Conservation (phyloP, 495 filamentous ascomycete genomes). For the Annulohypoxylon bovei region DNA sequence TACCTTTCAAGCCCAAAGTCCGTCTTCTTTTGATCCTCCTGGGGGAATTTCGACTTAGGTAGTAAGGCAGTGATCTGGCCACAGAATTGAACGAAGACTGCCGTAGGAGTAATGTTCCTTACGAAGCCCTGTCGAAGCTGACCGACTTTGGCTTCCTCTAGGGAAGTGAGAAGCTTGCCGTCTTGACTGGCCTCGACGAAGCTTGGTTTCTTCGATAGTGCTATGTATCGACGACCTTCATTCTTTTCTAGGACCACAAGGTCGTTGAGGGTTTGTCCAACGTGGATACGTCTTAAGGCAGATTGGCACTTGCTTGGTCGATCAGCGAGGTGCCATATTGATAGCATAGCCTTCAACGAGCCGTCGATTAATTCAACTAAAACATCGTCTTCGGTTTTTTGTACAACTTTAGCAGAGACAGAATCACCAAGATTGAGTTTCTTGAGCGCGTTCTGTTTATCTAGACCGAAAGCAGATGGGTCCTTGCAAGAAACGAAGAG, state of each 20-base stretch:
- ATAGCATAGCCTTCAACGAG: slow-evolving; percentile 77
- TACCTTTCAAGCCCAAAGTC: slow-evolving; percentile 79
- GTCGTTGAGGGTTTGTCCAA: slow-evolving; percentile 82
- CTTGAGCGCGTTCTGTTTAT: slow-evolving; percentile 78
- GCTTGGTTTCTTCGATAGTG: slow-evolving; percentile 80
- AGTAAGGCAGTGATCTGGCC: slow-evolving; percentile 80
- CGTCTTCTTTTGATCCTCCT: slow-evolving; percentile 70
- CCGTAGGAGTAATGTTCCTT: slow-evolving; percentile 78
- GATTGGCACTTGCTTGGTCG: slow-evolving; percentile 77
- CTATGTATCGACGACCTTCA: slow-evolving; percentile 74
- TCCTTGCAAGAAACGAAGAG: slow-evolving; percentile 95
- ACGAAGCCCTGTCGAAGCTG: slow-evolving; percentile 81
- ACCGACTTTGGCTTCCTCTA: slow-evolving; percentile 76
- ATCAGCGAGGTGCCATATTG: slow-evolving; percentile 82
- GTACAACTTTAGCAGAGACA: slow-evolving; percentile 80
- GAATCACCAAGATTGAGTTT: slow-evolving; percentile 74
- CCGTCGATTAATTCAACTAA: slow-evolving; percentile 76
- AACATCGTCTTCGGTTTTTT: slow-evolving; percentile 83
- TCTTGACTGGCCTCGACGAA: slow-evolving; percentile 78
- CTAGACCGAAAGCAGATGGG: slow-evolving; percentile 75
- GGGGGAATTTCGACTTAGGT: slow-evolving; percentile 75
- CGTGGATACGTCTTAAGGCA: slow-evolving; percentile 78
- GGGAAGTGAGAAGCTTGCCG: slow-evolving; percentile 67
- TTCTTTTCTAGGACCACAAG: slow-evolving; percentile 85
- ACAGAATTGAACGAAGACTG: slow-evolving; percentile 83